phyloP scores from a whole-genome alignment of 2,329 filamentous ascomycete species.

The Hysterium pulicare region DNA sequence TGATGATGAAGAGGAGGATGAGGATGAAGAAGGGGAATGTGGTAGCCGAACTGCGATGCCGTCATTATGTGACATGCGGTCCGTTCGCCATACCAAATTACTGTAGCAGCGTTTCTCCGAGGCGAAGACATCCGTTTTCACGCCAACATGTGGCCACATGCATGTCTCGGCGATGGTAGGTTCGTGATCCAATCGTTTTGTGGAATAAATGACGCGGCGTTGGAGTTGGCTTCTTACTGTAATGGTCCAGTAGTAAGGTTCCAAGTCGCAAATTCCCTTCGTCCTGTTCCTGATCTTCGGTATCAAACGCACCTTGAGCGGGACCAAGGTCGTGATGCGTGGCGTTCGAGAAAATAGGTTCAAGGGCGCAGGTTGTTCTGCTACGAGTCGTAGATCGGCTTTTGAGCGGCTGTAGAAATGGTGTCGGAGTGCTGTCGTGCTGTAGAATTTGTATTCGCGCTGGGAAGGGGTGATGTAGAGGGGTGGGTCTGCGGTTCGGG shows the following conservation, averaged over 20 bases:
- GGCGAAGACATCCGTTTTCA: neutral
- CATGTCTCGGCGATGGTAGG: neutral
- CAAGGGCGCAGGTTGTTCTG: constrained; percentile 1
- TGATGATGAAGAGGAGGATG: no score
- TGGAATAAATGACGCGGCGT: constrained; percentile 1
- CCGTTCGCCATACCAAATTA: neutral
- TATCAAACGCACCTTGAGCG: no score
- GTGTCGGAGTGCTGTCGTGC: neutral
- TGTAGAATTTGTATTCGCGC: constrained; percentile 1
- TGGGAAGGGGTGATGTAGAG: no score
- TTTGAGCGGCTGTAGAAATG: neutral
- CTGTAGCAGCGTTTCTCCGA: constrained; percentile 1
- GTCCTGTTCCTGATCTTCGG: neutral
- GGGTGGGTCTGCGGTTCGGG: no score
- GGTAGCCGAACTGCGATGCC: no score
- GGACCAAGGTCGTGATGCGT: neutral
- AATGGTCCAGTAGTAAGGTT: constrained; percentile 1
- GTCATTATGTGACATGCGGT: constrained; percentile 1
- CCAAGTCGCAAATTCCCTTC: neutral
- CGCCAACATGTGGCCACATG: neutral
- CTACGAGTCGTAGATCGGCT: neutral
- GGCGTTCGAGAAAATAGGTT: neutral
- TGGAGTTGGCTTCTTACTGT: neutral
- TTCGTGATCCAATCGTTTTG: neutral
- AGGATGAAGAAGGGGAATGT: no score